Evolutionary conservation across 495 filamentous ascomycete species (phyloP), one percentile per base, ranked within the genome.

Genomic region (Jackrogersella minutella): DNA sequence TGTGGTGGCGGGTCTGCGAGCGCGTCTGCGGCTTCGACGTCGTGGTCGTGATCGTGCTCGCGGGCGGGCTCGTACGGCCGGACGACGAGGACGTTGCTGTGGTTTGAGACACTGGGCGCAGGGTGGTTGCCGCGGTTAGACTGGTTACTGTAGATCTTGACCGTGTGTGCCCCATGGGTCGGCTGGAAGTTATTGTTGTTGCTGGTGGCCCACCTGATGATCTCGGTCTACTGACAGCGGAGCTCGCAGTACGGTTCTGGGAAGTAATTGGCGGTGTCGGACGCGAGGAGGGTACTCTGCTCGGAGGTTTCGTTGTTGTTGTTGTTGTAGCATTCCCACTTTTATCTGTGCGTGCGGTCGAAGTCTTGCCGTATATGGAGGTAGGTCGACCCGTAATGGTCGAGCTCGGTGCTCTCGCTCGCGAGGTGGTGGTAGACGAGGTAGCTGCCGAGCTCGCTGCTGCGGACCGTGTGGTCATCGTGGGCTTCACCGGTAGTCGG

Each of bases 401-500:
- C n/a, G 65, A 65, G 24, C 33, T 49, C 1, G 58, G 30, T 33
- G 51, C 36, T 65, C 61, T 59, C 14, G 50, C 62, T 14, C 62
- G 57, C 22, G 64, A 70, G 49, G 68, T 61, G 3, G 68, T 66
- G 16, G 62, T 74, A n/a, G 62, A 74, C 10, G 71, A 62, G 16
- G 77, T 63, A 16, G 71, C 43, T 11, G 55, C 59, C 6, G 58
- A 24, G 52, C 44, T 59, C 8, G 76, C 66, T 5, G 59, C 62
- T 9, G 62, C 57, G 1, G 73, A 66, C 13, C 60, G 68, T 17
- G 71, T 73, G 17, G 64, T 73, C 67, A 71, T 76, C 1, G 66
- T 53, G 22, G 76, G 73, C 68, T 79, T 82, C 67, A 79, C 69
- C 14, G 82, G 82, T 33, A 84, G 65, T 59, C 81, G 73, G 61